Base-by-base conservation (phyloP, 2,329 filamentous ascomycete genomes). In the Zymoseptoria ardabiliae region DNA sequence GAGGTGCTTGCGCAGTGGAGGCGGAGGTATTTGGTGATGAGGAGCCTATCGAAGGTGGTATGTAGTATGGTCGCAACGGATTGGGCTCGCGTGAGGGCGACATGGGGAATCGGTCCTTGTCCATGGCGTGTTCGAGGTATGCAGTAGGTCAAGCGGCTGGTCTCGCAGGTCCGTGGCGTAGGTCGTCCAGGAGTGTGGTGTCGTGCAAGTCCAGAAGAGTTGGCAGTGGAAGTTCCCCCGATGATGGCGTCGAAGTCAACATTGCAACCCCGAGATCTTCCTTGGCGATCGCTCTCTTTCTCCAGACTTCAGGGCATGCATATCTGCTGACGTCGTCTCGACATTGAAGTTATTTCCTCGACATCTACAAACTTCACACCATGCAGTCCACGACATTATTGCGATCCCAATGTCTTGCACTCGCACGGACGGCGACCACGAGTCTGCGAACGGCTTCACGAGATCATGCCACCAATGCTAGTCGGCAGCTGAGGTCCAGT, bases 61-160 rank as follows among this genome's bases (percentile, higher is more conserved):
- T 85, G 72, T 89, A 88, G 76, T 89, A 89, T 23, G 86, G 86
- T 63, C 86, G 80, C 58, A 89, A 77, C 61, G 86, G 86, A 67
- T 89, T 89, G 17, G 78, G 78, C 67, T 79, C 77, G 66, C 76
- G 72, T 58, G 75, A 78, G 57, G 77, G 72, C 53, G 76, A 71
- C 75, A 78, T 77, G 25, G 68, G 66, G 30, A 70, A 70, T 57
- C 62, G 66, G 35, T 69, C 68, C 54, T 54, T 61, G 50, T 60
- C 51, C 51, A 53, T 53, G 20, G 9, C 35, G 35, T 45, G 2
- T n/a, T n/a, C 35, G 35, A 45, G 13, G 3, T 17, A 7, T 17
- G 4, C 25, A 28, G 17, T n/a, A 45, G 13, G 13, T n/a, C 4
- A 7, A n/a, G 13, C 17, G 35, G 6, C 35, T 45, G 17, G 1